Percentiles rank a stretch among this genome's conserved stretches.
Conservation (phyloP, 1,284 basidiomycete species). For the Papiliotrema laurentii region DNA sequence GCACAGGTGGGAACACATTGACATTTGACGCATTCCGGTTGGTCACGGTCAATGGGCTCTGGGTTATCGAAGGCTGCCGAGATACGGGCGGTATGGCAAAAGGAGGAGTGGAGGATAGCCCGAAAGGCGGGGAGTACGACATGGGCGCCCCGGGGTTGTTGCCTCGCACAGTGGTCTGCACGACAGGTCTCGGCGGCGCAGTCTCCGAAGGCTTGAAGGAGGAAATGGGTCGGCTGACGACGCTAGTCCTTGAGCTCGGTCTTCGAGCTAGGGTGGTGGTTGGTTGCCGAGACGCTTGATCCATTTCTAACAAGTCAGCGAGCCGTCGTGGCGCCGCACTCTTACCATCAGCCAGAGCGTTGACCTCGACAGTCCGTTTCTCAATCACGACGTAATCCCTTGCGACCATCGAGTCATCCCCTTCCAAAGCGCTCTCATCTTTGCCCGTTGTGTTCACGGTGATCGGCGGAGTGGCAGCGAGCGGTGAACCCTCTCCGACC, state of each 20-base stretch:
- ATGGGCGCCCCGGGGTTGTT: slow-evolving; percentile 21
- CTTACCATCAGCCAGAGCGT: slow-evolving; percentile 55
- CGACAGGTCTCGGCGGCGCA: too few species aligned
- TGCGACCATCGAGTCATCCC: slow-evolving; percentile 35
- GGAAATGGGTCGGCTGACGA: slow-evolving; percentile 42
- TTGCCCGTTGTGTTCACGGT: slow-evolving; percentile 33
- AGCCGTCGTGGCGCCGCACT: slow-evolving; percentile 11
- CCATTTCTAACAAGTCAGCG: slow-evolving; percentile 39
- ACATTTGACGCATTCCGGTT: slow-evolving; percentile 33
- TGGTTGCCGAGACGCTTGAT: slow-evolving; percentile 45
- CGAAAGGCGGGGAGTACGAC: slow-evolving; percentile 49
- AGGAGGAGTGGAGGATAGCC: slow-evolving; percentile 47
- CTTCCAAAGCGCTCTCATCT: slow-evolving; percentile 33
- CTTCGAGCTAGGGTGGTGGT: slow-evolving; percentile 36
- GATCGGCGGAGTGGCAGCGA: slow-evolving; percentile 42
- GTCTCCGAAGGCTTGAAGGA: slow-evolving; percentile 32
- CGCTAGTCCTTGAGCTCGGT: slow-evolving; percentile 40
- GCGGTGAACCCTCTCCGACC: slow-evolving; percentile 36
- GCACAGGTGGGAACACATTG: slow-evolving; percentile 18
- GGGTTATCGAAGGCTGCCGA: background rate
- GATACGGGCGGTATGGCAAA: slow-evolving; percentile 38
- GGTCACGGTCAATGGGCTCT: slow-evolving; percentile 20
- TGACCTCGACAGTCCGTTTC: slow-evolving; percentile 56
- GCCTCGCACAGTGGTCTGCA: too few species aligned
- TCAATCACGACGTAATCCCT: slow-evolving; percentile 57